These are phyloP conservation scores for Aureobasidium lini DNA, from an alignment of 2,329 filamentous ascomycete species.

Conservation along the genomic window DNA sequence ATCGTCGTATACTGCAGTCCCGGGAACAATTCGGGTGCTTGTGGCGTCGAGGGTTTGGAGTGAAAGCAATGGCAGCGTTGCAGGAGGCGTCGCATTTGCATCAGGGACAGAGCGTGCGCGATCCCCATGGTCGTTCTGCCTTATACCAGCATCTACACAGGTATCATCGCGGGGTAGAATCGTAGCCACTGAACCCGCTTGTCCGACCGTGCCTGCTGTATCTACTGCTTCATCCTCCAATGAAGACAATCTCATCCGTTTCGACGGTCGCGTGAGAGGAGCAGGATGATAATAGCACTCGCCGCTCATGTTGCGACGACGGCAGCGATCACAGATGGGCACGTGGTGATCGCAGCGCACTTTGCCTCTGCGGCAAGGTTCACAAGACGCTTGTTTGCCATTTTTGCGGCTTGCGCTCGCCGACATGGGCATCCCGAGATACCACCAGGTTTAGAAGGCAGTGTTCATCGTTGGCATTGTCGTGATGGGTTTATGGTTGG, in stretches of 20 bases:
- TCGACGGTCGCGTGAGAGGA: conserved; percentile 14
- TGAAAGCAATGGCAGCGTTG: background rate
- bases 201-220: background rate
- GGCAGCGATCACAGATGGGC: conserved; percentile 17
- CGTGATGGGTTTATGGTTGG: no score
- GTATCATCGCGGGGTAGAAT: background rate
- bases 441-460: no score
- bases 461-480: no score
- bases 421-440: background rate
- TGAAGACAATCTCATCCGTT: background rate
- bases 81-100: background rate
- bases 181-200: background rate
- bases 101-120: background rate
- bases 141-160: background rate
- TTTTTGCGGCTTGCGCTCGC: conserved; percentile 15
- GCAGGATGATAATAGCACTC: conserved; percentile 19
- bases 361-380: conserved; percentile 18
- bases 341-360: conserved; percentile 18
- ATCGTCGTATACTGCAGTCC: background rate
- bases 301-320: conserved; percentile 6
- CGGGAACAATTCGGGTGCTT: background rate
- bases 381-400: conserved; percentile 18
- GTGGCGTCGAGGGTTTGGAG: background rate
- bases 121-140: background rate
- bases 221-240: background rate